Evolutionary conservation across 1,284 basidiomycete species (phyloP).

Genomic region (Rhodotorula sp.): DNA sequence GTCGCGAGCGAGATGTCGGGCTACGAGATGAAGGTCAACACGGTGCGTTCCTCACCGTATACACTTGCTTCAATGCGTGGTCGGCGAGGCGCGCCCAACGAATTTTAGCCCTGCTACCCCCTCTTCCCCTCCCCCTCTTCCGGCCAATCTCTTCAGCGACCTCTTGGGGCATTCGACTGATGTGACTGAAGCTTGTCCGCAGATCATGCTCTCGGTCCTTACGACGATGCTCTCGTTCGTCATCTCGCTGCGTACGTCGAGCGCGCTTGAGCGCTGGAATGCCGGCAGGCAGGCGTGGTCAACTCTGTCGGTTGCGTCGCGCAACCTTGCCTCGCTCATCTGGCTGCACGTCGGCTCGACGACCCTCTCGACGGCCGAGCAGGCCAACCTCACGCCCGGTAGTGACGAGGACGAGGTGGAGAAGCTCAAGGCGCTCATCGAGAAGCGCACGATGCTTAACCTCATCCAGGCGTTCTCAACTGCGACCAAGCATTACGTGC

Average conservation of each 20-base stretch:
- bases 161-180: neutral
- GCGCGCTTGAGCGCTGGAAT: conserved; percentile 31
- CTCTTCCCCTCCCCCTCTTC: no score
- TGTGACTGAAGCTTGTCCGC: neutral
- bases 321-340: conserved; percentile 52
- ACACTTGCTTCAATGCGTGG: no score
- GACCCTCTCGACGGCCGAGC: conserved; percentile 18
- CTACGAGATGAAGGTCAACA: conserved; percentile 24
- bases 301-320: conserved; percentile 14
- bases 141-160: no score
- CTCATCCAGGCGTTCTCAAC: conserved; percentile 40
- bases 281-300: conserved; percentile 24
- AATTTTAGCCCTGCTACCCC: no score
- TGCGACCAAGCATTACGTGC: conserved; percentile 50
- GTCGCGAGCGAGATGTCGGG: neutral
- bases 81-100: no score
- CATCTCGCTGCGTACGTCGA: conserved; percentile 26
- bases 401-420: conserved; percentile 28
- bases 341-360: conserved; percentile 63
- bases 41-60: neutral
- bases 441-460: conserved; percentile 32
- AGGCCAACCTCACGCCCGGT: neutral
- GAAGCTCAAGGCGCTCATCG: conserved; percentile 25
- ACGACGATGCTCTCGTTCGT: conserved; percentile 35
- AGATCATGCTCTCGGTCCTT: conserved; percentile 22